A percentile compares a stretch with the other conserved stretches of the same genome.
Evolutionary conservation across 2,329 filamentous ascomycete genomes (phyloP).

Genomic region (Colletotrichum chrysophilum): DNA sequence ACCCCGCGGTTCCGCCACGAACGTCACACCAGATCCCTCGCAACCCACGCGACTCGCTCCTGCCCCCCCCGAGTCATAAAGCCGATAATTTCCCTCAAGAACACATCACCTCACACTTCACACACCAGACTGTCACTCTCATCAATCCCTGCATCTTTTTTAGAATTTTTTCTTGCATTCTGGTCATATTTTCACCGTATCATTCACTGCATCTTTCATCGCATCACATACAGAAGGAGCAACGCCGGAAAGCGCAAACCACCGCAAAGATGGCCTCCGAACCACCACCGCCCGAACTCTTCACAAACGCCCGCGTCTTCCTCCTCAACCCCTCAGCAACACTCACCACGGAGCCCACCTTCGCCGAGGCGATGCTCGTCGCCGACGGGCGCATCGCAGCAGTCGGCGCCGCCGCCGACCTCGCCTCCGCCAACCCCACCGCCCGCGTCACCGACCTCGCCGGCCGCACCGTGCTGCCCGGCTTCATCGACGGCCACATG

Average conservation of each 20-base stretch:
- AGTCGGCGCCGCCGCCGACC: slow-evolving; percentile 10
- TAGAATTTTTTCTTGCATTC: not conserved
- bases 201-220: not conserved
- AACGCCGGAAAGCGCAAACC: not conserved
- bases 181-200: not conserved
- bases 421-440: not conserved
- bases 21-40: not conserved
- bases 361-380: slow-evolving; percentile 23
- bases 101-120: not conserved
- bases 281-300: slow-evolving; percentile 5
- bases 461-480: slow-evolving; percentile 50
- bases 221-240: not conserved
- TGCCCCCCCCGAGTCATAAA: not conserved
- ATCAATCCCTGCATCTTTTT: not conserved
- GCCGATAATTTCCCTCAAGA: not conserved
- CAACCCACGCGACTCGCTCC: not conserved
- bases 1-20: slow-evolving; percentile 4
- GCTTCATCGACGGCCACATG: slow-evolving; percentile 64
- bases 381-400: slow-evolving; percentile 16
- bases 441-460: slow-evolving; percentile 19
- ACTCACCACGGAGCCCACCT: slow-evolving; percentile 18
- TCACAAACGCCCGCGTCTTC: slow-evolving; percentile 23
- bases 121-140: not conserved
- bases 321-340: slow-evolving; percentile 8
- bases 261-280: not conserved